A percentile compares a stretch with the other conserved stretches of the same genome.
Conservation (phyloP, 495 filamentous ascomycete genomes). For the Acidomyces sp. region DNA sequence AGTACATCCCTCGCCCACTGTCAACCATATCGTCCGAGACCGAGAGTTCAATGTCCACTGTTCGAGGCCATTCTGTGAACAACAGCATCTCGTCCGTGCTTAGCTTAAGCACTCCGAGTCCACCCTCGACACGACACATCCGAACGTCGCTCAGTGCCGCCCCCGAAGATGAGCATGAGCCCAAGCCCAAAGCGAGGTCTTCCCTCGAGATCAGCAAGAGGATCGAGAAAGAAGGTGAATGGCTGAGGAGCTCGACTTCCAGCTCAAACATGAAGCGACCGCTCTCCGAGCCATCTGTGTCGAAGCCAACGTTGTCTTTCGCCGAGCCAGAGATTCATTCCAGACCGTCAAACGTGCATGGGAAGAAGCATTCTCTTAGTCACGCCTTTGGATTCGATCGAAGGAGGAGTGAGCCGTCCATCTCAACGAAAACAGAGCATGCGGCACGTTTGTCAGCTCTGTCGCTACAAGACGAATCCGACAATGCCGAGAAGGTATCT, state of each 20-base stretch:
- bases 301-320: conserved; percentile 4
- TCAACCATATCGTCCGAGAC: conserved; percentile 65
- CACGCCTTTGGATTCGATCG: conserved; percentile 35
- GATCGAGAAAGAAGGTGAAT: conserved; percentile 19
- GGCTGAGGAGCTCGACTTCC: conserved; percentile 13
- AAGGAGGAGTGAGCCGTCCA: conserved; percentile 26
- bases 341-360: conserved; percentile 33
- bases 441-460: conserved; percentile 5
- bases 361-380: conserved; percentile 38
- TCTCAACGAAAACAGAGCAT: conserved; percentile 1
- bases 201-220: conserved; percentile 17
- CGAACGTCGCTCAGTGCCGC: conserved; percentile 27
- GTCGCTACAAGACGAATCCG: conserved; percentile 13
- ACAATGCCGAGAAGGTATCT: no score
- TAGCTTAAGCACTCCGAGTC: conserved; percentile 31
- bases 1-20: conserved; percentile 58
- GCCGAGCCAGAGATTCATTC: background rate
- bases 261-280: conserved; percentile 22
- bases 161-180: conserved; percentile 23
- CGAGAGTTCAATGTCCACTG: conserved; percentile 48
- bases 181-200: conserved; percentile 17
- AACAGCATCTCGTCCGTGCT: conserved; percentile 51
- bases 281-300: conserved; percentile 6
- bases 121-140: conserved; percentile 20
- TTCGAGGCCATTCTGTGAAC: conserved; percentile 50